Evolutionary conservation across 495 filamentous ascomycete genomes (phyloP), one percentile per base, ranked within the genome.

Genomic region (Penicillium bovifimosum): DNA sequence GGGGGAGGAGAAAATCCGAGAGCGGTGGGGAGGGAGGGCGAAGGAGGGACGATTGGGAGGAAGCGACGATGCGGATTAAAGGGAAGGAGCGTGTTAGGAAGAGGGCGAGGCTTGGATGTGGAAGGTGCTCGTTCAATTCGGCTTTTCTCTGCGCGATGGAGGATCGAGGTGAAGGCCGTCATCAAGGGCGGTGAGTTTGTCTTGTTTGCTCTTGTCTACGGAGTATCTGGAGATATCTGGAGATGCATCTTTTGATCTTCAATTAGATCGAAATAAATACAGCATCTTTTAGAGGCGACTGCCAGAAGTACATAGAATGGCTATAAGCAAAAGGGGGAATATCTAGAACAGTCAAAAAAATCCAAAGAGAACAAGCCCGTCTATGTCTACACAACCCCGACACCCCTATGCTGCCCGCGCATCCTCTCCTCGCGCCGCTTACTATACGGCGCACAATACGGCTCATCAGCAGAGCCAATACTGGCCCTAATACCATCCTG

Each of bases 371-470:
- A 16, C 10, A 36, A 48, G 9, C 20, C 20, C 3, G 9, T 17
- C 13, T 26, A 47, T 16, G 10, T 47, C 39, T 50, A 50, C 38
- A 63, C 61, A 45, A 72, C 66, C 50, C 68, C 67, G 14, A 72
- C 59, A 18, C 73, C 69, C 45, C 67, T 57, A 36, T 65, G 56
- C 52, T 71, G 69, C 5, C 67, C 65, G 28, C 73, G 59, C 68
- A 71, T 63, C 55, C 73, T 65, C 49, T 72, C 66, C 47, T 76
- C 73, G 14, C 73, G 50, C 47, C 73, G 53, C 13, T 68, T 70
- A 61, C 69, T 76, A 66, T 76, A 76, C 26, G 67, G 68, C 32
- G 68, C 72, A 46, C 64, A 76, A 44, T 70, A 75, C 39, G 73
- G 73, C 50, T 76, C 73, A 55, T 76, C 72, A 3, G 71, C 60